A percentile compares a stretch with the other conserved stretches of the same genome.
These are phyloP conservation scores for Pythium folliculosum DNA, from an alignment of 352 stramenopile genomes.

Conservation along the genomic window DNA sequence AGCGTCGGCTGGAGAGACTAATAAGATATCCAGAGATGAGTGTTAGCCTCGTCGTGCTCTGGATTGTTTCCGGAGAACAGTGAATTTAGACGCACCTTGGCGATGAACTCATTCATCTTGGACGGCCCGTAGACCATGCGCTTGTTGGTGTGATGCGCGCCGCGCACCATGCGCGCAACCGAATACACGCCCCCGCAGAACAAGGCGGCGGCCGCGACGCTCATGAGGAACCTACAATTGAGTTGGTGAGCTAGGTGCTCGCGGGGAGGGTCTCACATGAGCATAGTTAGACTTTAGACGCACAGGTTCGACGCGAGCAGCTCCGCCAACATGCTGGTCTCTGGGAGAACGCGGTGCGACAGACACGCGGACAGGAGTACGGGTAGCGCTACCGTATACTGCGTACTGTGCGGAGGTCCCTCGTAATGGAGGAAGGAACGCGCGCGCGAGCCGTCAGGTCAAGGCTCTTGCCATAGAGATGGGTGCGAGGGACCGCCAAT, in stretches of 20 bases:
- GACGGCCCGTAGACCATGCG: conserved; percentile 68
- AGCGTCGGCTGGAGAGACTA: conserved; percentile 52
- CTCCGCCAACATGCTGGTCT: conserved; percentile 5
- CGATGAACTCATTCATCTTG: conserved; percentile 67
- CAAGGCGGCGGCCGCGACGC: conserved; percentile 28
- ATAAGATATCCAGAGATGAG: conserved; percentile 18
- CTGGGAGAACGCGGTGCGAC: background rate
- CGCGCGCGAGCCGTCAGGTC: background rate
- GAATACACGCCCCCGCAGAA: conserved; percentile 39
- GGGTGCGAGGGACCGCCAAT: conserved; percentile 3
- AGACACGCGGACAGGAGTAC: background rate
- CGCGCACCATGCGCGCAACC: conserved; percentile 25
- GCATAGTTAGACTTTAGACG: background rate
- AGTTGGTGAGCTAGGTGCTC: background rate
- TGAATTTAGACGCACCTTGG: conserved; percentile 34
- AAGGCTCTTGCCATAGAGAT: conserved; percentile 1
- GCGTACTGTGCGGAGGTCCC: background rate
- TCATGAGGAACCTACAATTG: conserved; percentile 16
- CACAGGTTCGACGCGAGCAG: conserved; percentile 14
- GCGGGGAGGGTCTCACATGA: background rate
- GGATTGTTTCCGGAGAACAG: background rate
- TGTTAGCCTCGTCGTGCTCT: background rate
- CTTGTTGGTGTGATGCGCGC: conserved; percentile 26
- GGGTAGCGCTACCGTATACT: background rate
- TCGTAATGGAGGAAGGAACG: background rate